Base-by-base conservation (phyloP, 768 basidiomycete species). In the Strobilomyces dryophilus region DNA sequence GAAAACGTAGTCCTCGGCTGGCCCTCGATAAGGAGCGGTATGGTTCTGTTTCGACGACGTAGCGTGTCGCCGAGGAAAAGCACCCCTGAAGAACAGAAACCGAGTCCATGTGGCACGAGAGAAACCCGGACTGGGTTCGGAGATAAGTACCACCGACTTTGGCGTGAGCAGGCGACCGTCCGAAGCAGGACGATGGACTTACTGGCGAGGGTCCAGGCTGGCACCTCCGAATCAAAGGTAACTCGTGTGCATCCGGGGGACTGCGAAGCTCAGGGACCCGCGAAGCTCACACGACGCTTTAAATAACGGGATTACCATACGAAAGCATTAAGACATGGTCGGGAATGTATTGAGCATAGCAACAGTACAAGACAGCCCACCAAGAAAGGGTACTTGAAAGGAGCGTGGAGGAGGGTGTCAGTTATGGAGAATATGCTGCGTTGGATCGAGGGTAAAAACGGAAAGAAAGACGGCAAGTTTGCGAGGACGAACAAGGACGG, bases 261-360 rank as follows among this genome's bases (percentile, higher is more conserved):
- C 54, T 49, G 52, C 53, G 53, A 52, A 54, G 53, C 53, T 55
- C 47, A 51, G 40, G 42, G 45, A 11, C 12, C 26, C 40, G 49
- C 52, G 50, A 52, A 55, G 18, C 51, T 49, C 54, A 24, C 54
- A 49, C 49, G 47, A 53, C 32, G 43, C 15, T 65, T 68, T 59
- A 47, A 66, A 66, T 62, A 59, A 66, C 53, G 34, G 40, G 41
- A 66, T 66, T 69, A 69, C 64, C 66, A 71, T 71, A 71, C 48
- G 63, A 67, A 69, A 61, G 58, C 60, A 69, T 69, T 71, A 71
- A 50, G 61, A 69, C 68, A 69, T 69, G 65, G 69, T 3, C 48
- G 61, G 58, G 58, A 60, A 61, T 62, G 61, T 69, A 71, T 65
- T 58, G 61, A 71, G 67, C 68, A 69, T 67, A 54, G 56, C 54